Evolutionary conservation across 2,329 filamentous ascomycete genomes (phyloP).

Genomic region (Aspergillus fumigatiaffinis): DNA sequence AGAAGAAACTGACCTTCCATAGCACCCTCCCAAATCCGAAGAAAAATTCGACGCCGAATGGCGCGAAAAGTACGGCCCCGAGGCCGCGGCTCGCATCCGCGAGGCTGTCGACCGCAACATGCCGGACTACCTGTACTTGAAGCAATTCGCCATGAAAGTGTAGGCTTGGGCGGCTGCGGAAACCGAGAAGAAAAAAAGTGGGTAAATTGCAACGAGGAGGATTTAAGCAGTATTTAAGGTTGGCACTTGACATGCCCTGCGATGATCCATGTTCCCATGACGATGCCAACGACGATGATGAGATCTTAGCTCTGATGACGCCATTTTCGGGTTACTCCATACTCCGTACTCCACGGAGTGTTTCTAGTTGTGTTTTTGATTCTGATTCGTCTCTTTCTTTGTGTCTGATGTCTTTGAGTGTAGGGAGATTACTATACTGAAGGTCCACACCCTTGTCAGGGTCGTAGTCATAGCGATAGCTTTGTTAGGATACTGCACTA

Average conservation of each 20-base stretch:
- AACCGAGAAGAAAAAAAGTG: neutral
- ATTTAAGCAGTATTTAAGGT: neutral
- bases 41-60: constrained; percentile 58
- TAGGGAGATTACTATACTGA: constrained; percentile 8
- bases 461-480: too few species aligned
- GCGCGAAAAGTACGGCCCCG: constrained; percentile 57
- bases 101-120: constrained; percentile 58
- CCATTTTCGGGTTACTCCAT: constrained; percentile 15
- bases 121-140: constrained; percentile 60
- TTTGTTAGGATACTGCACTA: neutral
- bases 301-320: constrained; percentile 26
- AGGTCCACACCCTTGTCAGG: too few species aligned
- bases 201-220: constrained; percentile 1
- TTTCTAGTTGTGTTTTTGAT: neutral
- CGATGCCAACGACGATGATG: constrained; percentile 15
- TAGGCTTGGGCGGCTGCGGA: constrained; percentile 11
- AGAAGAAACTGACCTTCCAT: constrained; percentile 21
- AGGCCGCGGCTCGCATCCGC: constrained; percentile 56
- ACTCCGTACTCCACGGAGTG: too few species aligned
- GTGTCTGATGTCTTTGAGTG: constrained; percentile 3
- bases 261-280: neutral
- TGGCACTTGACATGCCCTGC: neutral
- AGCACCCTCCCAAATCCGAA: constrained; percentile 40
- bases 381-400: constrained; percentile 1
- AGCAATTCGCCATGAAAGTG: constrained; percentile 60